Evolutionary conservation across 139 green algal genomes (phyloP).

Genomic region (Chlamydomonas sp.): DNA sequence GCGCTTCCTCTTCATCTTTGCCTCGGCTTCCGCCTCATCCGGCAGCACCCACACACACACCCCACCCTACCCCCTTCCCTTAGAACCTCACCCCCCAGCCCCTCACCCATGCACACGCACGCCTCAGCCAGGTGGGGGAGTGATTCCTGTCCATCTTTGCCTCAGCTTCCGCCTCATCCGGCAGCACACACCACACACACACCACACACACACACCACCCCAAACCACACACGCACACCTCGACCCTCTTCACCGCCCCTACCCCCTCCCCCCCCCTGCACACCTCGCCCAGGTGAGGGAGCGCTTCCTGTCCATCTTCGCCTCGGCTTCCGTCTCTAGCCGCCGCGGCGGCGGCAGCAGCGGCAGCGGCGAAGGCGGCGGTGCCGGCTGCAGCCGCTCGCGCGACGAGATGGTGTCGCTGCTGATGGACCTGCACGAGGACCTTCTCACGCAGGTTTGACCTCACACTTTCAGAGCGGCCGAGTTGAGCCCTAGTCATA

Average conservation of each 20-base stretch:
- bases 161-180: neutral
- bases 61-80: too few relatives aligned
- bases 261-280: too few relatives aligned
- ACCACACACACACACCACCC: too few relatives aligned
- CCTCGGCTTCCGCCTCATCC: neutral
- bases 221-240: too few relatives aligned
- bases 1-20: conserved; percentile 41
- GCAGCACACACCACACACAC: too few relatives aligned
- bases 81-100: too few relatives aligned
- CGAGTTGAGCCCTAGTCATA: neutral
- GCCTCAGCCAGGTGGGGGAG: conserved; percentile 29
- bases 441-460: conserved; percentile 48
- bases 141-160: conserved; percentile 43
- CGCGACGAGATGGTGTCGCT: conserved; percentile 40
- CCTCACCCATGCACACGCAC: too few relatives aligned
- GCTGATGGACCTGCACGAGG: conserved; percentile 52
- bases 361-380: neutral
- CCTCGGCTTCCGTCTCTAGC: neutral
- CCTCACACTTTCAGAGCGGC: neutral
- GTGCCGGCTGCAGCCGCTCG: conserved; percentile 14
- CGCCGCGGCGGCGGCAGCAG: neutral
- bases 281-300: conserved; percentile 30
- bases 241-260: too few relatives aligned
- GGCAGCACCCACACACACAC: too few relatives aligned
- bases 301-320: conserved; percentile 42